A percentile compares a stretch with the other conserved stretches of the same genome.
Conservation (phyloP, 2,329 filamentous ascomycete genomes). For the Davidsoniella eucalypti region DNA sequence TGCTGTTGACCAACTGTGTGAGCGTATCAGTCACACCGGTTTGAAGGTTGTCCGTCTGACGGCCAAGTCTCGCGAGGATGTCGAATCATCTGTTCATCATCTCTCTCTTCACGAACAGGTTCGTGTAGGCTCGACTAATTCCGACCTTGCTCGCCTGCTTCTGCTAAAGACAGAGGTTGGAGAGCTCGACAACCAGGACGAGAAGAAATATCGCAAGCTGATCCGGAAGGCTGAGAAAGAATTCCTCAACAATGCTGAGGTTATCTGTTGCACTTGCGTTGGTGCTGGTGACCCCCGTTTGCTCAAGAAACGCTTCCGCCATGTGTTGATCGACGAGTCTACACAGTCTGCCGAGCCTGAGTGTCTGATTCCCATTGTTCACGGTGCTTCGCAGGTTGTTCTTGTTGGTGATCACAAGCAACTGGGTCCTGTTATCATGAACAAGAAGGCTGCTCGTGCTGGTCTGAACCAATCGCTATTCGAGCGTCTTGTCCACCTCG, state of each 20-base stretch:
- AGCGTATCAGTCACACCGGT: slow-evolving; percentile 86
- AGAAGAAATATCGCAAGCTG: slow-evolving; percentile 96
- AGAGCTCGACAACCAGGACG: slow-evolving; percentile 84
- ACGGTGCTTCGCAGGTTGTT: slow-evolving; percentile 98
- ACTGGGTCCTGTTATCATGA: slow-evolving; percentile 97
- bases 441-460: slow-evolving; percentile 98
- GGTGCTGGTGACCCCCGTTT: slow-evolving; percentile 91
- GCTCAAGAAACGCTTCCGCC: slow-evolving; percentile 94
- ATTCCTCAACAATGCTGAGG: slow-evolving; percentile 86
- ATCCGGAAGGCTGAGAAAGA: slow-evolving; percentile 88
- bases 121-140: slow-evolving; percentile 90
- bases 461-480: slow-evolving; percentile 97
- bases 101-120: slow-evolving; percentile 93
- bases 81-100: slow-evolving; percentile 95
- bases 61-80: slow-evolving; percentile 97
- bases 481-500: slow-evolving; percentile 86
- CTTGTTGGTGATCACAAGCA: slow-evolving; percentile 97
- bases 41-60: slow-evolving; percentile 94
- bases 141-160: slow-evolving; percentile 79
- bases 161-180: slow-evolving; percentile 84
- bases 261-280: slow-evolving; percentile 97
- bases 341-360: slow-evolving; percentile 96
- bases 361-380: slow-evolving; percentile 93
- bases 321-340: slow-evolving; percentile 93
- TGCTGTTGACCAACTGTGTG: slow-evolving; percentile 92